Percentiles rank a stretch among this genome's conserved stretches.
Conservation (phyloP, 2,329 filamentous ascomycete genomes). For the Pleoardoris graminearum region DNA sequence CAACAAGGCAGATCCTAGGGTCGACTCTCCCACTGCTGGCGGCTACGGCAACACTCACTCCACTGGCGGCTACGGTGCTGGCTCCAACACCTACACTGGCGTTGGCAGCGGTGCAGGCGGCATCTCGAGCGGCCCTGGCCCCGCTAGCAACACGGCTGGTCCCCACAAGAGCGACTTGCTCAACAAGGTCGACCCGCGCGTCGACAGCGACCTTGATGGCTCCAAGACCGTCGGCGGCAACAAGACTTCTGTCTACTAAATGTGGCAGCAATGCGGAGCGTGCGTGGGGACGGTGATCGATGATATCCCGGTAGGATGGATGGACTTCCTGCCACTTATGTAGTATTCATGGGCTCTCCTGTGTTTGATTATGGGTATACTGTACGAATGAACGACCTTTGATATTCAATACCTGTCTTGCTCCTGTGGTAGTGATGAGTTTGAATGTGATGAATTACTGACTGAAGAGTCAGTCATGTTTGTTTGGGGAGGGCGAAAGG, state of each 20-base stretch:
- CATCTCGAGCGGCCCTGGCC: slow-evolving; percentile 24
- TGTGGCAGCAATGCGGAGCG: slow-evolving; percentile 7
- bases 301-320: slow-evolving; percentile 5
- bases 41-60: slow-evolving; percentile 16
- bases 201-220: slow-evolving; percentile 42
- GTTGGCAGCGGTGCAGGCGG: slow-evolving; percentile 13
- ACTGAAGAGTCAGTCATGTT: no score
- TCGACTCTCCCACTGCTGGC: slow-evolving; percentile 28
- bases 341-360: background rate
- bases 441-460: no score
- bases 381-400: slow-evolving; percentile 1
- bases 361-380: background rate
- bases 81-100: slow-evolving; percentile 12
- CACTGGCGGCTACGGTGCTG: slow-evolving; percentile 12
- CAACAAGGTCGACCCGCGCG: slow-evolving; percentile 44
- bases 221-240: slow-evolving; percentile 36
- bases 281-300: slow-evolving; percentile 5
- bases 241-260: slow-evolving; percentile 25
- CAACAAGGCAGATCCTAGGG: slow-evolving; percentile 39
- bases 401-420: background rate
- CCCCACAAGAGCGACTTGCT: slow-evolving; percentile 39
- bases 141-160: slow-evolving; percentile 39
- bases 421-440: no score
- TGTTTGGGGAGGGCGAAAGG: no score
- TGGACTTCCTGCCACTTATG: slow-evolving; percentile 9